Evolutionary conservation across 352 stramenopile genomes (phyloP), one percentile per base, ranked within the genome.

Genomic region (Pythium monospermum): DNA sequence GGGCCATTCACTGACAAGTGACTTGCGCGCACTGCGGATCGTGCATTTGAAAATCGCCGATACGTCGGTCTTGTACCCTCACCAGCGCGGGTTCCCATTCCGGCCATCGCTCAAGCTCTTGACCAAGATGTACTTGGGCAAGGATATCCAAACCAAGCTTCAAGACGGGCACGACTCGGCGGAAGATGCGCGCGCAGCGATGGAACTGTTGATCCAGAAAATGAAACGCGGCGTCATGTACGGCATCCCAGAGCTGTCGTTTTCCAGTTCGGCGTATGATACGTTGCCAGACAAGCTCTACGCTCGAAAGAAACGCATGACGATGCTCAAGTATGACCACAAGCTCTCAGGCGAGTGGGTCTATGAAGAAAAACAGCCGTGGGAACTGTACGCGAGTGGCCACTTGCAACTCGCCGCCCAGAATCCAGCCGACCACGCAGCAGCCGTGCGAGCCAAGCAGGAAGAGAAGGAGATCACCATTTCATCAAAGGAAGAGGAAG

Each of bases 1-100:
- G 2, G 86, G 86, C 0, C 86, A 96, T 54, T 94, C 81, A 6
- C 73, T 96, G 33, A 90, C 85, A 45, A 94, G 82, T 51, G 86
- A 96, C 59, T 55, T 95, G 26, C 75, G 76, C 28, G 81, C 83
- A 15, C 50, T 96, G 19, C 72, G 83, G 4, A 61, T 96, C 15
- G 76, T 93, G 18, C 86, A 96, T 40, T 32, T 65, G 4, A 70
- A 61, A 4, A 69, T 92, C 28, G 78, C 66, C 1, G 86, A 96
- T 57, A 96, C 84, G 7, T 65, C 83, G 1, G 75, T 96, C 22
- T 41, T 96, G 50, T 96, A 87, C 38, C 80, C 80, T n/a, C 84
- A 96, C 53, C 61, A 81, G 44, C 79, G 82, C 1, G 84, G 83
- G 0, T 92, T 93, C 59, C 80, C 82, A 6, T 94, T 92, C 56